Percentiles rank a stretch among this genome's conserved stretches.
These are phyloP conservation scores for Neurospora tetraspora DNA, from an alignment of 495 filamentous ascomycete genomes.

Conservation along the genomic window DNA sequence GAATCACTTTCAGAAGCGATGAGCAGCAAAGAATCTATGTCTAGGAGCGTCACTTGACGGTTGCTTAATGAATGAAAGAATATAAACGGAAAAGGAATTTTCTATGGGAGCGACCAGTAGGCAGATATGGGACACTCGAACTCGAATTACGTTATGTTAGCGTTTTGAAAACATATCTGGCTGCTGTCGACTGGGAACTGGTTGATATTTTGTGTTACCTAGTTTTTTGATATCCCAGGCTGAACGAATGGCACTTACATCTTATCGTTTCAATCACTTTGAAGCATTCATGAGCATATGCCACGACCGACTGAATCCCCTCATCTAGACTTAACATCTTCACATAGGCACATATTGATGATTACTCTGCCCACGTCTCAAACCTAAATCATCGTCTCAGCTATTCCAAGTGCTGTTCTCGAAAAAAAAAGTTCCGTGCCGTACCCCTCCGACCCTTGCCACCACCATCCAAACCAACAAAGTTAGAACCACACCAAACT, in stretches of 20 bases:
- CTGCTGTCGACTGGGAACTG: background rate
- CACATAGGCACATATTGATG: constrained; percentile 26
- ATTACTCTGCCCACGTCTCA: constrained; percentile 75
- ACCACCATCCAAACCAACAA: background rate
- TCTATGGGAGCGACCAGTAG: background rate
- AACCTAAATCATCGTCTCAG: constrained; percentile 18
- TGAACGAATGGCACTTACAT: background rate
- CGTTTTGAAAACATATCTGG: background rate
- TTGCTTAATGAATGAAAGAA: background rate
- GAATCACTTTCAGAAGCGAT: background rate
- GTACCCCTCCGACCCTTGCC: background rate
- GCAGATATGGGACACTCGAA: background rate
- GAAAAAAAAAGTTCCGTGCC: background rate
- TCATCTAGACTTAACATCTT: background rate
- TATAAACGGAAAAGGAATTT: background rate
- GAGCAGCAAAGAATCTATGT: background rate
- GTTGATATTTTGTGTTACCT: background rate
- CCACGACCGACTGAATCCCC: background rate
- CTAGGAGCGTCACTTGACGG: background rate
- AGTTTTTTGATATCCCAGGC: background rate
- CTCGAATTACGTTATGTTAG: background rate
- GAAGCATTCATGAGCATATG: background rate
- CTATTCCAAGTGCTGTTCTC: background rate
- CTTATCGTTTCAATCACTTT: background rate
- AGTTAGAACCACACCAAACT: background rate